phyloP scores from a whole-genome alignment of 495 filamentous ascomycete genomes.

The Penicillium dipodomyicola region DNA sequence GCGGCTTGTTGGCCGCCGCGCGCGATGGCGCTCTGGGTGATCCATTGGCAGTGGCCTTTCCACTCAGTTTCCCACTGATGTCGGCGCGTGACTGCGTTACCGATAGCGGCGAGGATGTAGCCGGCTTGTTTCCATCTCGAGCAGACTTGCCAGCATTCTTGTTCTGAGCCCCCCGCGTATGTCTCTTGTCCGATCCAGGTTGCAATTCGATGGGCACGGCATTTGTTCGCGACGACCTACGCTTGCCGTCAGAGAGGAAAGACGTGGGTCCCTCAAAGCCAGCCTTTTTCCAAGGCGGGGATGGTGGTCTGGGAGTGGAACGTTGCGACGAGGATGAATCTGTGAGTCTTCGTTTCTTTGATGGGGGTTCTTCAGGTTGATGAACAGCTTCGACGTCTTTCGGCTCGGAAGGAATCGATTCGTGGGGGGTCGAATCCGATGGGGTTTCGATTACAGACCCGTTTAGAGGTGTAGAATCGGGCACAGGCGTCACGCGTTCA shows the following conservation, averaged over 20 bases:
- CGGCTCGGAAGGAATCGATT: constrained; percentile 32
- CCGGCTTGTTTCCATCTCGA: constrained; percentile 25
- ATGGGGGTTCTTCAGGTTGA: constrained; percentile 55
- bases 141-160: constrained; percentile 26
- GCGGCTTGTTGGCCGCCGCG: constrained; percentile 22
- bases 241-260: constrained; percentile 74
- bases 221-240: constrained; percentile 85
- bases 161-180: constrained; percentile 47
- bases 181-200: constrained; percentile 61
- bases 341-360: constrained; percentile 71
- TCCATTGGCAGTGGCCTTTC: constrained; percentile 34
- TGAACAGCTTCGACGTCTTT: constrained; percentile 35
- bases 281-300: constrained; percentile 92
- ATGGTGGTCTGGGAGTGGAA: constrained; percentile 54
- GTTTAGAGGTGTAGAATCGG: constrained; percentile 28
- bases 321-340: constrained; percentile 45
- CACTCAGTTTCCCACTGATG: constrained; percentile 34
- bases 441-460: constrained; percentile 24
- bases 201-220: constrained; percentile 66
- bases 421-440: constrained; percentile 28
- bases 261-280: constrained; percentile 84
- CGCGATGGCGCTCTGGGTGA: constrained; percentile 31
- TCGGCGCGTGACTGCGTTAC: constrained; percentile 34
- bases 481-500: constrained; percentile 44
- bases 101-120: constrained; percentile 37